Conservation (phyloP, 768 basidiomycete genomes). For the Suillus decipiens region DNA sequence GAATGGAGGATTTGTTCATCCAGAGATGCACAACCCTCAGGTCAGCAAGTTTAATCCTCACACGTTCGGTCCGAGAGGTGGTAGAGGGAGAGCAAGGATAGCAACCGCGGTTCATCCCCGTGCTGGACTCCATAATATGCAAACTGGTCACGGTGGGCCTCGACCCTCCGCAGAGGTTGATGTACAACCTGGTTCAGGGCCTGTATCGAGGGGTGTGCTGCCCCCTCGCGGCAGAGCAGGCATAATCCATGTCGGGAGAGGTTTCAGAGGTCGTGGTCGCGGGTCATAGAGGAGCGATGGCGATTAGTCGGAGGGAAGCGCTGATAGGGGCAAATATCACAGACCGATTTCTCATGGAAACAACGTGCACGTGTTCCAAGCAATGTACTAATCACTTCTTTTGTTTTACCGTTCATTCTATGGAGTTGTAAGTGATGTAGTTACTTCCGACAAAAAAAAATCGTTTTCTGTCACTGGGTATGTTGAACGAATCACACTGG, state of each 20-base stretch:
- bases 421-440: not conserved
- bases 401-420: not conserved
- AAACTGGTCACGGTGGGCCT: constrained; percentile 2
- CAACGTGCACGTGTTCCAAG: constrained; percentile 6
- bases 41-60: constrained; percentile 22
- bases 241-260: constrained; percentile 6
- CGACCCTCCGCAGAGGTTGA: constrained; percentile 8
- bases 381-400: constrained; percentile 3
- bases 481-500: not conserved
- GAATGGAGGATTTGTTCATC: constrained; percentile 49
- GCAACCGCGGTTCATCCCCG: constrained; percentile 22
- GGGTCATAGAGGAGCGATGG: constrained; percentile 15
- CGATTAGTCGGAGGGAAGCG: not conserved
- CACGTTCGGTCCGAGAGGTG: constrained; percentile 28
- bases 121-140: constrained; percentile 14
- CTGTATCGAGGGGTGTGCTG: constrained; percentile 13
- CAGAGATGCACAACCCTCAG: constrained; percentile 34
- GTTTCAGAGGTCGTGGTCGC: constrained; percentile 13
- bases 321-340: not conserved
- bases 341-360: constrained; percentile 1
- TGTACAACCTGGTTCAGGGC: constrained; percentile 7
- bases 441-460: not conserved
- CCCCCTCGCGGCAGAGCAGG: constrained; percentile 22
- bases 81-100: constrained; percentile 34
- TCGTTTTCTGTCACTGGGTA: not conserved